Evolutionary conservation across 768 basidiomycete genomes (phyloP).

Genomic region (Mycena venus): DNA sequence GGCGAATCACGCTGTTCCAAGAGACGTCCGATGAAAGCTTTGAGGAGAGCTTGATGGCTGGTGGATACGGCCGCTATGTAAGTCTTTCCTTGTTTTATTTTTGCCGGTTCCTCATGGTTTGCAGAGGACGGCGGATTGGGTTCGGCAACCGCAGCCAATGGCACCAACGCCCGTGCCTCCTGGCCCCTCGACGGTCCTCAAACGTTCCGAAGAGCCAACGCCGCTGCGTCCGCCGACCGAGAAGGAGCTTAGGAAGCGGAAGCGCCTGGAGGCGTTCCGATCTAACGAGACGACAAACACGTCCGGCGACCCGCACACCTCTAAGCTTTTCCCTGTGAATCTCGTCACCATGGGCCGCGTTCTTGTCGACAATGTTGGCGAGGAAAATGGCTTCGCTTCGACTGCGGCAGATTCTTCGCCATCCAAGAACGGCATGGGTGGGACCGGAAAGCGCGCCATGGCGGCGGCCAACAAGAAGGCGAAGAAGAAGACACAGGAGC

Average conservation of each 20-base stretch:
- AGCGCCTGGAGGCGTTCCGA: constrained; percentile 78
- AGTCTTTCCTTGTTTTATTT: constrained; percentile 41
- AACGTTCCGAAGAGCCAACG: constrained; percentile 54
- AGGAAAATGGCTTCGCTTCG: constrained; percentile 46
- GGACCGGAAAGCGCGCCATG: constrained; percentile 48
- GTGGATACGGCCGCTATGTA: constrained; percentile 84
- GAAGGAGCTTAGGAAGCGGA: constrained; percentile 76
- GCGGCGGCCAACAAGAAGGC: constrained; percentile 19
- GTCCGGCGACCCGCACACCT: constrained; percentile 41
- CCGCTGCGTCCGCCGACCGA: constrained; percentile 59
- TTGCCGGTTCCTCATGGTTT: constrained; percentile 20
- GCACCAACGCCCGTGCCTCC: constrained; percentile 53
- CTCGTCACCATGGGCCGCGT: constrained; percentile 80
- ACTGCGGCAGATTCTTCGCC: constrained; percentile 46
- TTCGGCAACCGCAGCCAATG: constrained; percentile 67
- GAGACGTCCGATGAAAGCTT: constrained; percentile 89
- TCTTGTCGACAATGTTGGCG: constrained; percentile 68
- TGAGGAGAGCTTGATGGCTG: constrained; percentile 87
- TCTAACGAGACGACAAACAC: constrained; percentile 48
- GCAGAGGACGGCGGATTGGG: constrained; percentile 73
- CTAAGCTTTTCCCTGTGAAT: constrained; percentile 71
- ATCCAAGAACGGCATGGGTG: constrained; percentile 53
- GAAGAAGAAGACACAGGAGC: constrained; percentile 64
- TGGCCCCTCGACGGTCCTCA: constrained; percentile 59
- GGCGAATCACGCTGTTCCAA: constrained; percentile 81